Evolutionary conservation across 192 early-diverging fungal genomes (phyloP).

Genomic region (Linnemannia schmuckeri): DNA sequence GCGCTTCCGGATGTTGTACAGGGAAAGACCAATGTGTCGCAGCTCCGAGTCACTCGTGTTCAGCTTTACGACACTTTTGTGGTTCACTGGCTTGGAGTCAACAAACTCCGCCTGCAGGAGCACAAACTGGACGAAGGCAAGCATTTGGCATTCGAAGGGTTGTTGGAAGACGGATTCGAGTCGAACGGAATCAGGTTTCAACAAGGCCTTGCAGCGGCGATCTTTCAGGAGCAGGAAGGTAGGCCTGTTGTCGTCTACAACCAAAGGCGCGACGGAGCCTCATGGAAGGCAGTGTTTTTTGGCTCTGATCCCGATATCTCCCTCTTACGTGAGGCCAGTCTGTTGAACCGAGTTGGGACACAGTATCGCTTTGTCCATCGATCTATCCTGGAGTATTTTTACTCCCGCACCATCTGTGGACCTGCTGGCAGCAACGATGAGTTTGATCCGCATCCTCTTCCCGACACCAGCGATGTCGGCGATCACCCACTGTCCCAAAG

Average conservation of each 20-base stretch:
- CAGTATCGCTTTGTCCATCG: no score
- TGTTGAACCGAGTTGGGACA: no score
- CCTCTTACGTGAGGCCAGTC: no score
- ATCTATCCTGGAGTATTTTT: no score
- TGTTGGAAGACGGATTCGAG: no score
- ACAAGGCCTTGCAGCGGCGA: no score
- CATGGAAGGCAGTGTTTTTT: neutral
- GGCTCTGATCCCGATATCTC: no score
- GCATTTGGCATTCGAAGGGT: no score
- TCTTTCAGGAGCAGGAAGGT: neutral
- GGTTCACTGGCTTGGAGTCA: neutral
- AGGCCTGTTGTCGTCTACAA: neutral
- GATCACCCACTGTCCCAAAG: neutral
- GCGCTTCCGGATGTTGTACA: neutral
- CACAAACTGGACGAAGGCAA: neutral
- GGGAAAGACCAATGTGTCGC: neutral
- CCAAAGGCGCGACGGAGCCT: neutral
- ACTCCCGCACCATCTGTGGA: no score
- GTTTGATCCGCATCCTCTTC: no score
- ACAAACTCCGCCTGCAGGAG: neutral
- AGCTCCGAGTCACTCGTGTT: neutral
- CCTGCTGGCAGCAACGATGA: no score
- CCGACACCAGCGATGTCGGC: neutral
- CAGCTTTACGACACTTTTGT: conserved; percentile 8
- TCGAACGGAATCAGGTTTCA: no score